Evolutionary conservation across 192 early-diverging fungal species (phyloP).

Genomic region (Phycomyces blakesleeanus): DNA sequence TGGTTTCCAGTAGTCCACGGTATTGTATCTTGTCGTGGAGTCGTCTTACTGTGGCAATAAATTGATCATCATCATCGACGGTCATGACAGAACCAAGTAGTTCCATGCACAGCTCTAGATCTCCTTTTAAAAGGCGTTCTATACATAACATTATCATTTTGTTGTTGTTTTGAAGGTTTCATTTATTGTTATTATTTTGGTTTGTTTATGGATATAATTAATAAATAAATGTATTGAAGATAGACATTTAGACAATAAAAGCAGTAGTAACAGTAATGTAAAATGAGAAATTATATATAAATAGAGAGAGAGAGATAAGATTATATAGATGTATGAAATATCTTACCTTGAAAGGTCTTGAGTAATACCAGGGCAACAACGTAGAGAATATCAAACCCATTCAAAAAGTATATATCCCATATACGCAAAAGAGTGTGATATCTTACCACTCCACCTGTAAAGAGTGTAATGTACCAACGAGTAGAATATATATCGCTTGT

Average conservation of each 20-base stretch:
- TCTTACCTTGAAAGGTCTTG: constrained; percentile 45
- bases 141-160: too few species aligned
- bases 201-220: neutral
- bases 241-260: too few species aligned
- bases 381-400: constrained; percentile 52
- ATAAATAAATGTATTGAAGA: too few species aligned
- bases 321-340: too few species aligned
- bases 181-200: neutral
- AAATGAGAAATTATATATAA: too few species aligned
- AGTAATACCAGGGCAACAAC: constrained; percentile 48
- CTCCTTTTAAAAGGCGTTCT: constrained; percentile 38
- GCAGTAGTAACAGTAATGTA: too few species aligned
- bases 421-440: constrained; percentile 51
- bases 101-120: constrained; percentile 47
- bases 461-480: constrained; percentile 58
- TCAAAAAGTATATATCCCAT: constrained; percentile 50
- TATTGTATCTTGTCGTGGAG: constrained; percentile 27
- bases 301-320: too few species aligned
- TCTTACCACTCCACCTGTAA: constrained; percentile 47
- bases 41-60: constrained; percentile 35
- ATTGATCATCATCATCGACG: constrained; percentile 45
- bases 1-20: neutral
- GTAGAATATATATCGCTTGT: constrained; percentile 50
- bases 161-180: neutral
- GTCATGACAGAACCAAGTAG: constrained; percentile 45